Base-by-base conservation (phyloP, 2,329 filamentous ascomycete species). In the Colletotrichum sojae region DNA sequence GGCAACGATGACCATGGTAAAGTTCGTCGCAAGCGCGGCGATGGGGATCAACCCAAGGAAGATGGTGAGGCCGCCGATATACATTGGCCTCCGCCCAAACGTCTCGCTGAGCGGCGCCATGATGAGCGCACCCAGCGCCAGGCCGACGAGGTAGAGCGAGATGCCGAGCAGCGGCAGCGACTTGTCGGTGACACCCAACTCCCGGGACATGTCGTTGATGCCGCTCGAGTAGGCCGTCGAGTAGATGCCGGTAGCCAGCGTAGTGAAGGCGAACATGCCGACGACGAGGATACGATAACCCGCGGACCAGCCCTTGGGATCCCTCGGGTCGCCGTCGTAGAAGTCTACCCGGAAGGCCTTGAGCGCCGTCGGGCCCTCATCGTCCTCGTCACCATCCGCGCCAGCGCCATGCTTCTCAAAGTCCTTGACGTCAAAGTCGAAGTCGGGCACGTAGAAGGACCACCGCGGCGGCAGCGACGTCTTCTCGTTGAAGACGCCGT, bases 91-190 rank as follows among this genome's bases (percentile, higher is more conserved):
- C 43, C 85, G 78, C 1, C 85, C 85, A 46, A 85, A 87, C 80
- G 87, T 86, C 74, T 88, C 85, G 40, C 79, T 82, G 6, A 91
- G 76, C 0, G 89, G 89, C 1, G 89, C 89, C 57, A 91, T 81
- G 36, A 91, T 78, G 64, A 91, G 81, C 0, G 86, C 86, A 0
- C 89, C 89, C 4, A 86, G 73, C 3, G 89, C 89, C 48, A 91
- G 82, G 15, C 89, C 89, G 39, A 89, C 76, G 5, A 91, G 81
- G 73, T 91, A 91, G 0, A 89, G 86, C 2, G 89, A 91, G 46
- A 91, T 81, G 3, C 89, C 89, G 2, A 91, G 78, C 1, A 89
- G 85, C 2, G 88, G 83, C 4, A 87, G 77, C 0, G 83, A 90
- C 70, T 85, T 20, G 49, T 69, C 56, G 43, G 62, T 69, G 55